Evolutionary conservation across 768 basidiomycete genomes (phyloP).

Genomic region (Pluteus cervinus): DNA sequence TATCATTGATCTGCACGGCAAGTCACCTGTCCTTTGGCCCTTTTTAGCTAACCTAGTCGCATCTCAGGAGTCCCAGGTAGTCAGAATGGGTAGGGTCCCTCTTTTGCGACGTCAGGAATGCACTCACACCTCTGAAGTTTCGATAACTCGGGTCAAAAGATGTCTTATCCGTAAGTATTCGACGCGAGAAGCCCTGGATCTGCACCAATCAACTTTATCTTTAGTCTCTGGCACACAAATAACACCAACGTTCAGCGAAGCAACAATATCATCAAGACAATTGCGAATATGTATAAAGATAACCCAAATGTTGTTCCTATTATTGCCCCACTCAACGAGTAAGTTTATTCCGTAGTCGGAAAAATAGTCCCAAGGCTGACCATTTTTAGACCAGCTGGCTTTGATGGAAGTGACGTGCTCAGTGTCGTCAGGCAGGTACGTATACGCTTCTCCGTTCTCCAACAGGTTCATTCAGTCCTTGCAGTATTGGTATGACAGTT

Average conservation of each 20-base stretch:
- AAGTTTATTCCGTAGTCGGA: slow-evolving; percentile 10
- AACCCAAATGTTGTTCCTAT: slow-evolving; percentile 49
- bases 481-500: slow-evolving; percentile 72
- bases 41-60: slow-evolving; percentile 7
- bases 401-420: slow-evolving; percentile 44
- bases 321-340: slow-evolving; percentile 83
- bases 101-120: slow-evolving; percentile 3
- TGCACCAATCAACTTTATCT: slow-evolving; percentile 7
- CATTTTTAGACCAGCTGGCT: slow-evolving; percentile 66
- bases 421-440: slow-evolving; percentile 37
- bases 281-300: slow-evolving; percentile 54
- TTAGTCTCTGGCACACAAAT: slow-evolving; percentile 59
- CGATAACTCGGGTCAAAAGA: slow-evolving; percentile 74
- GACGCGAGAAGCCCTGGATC: neutral
- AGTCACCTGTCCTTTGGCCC: slow-evolving; percentile 5
- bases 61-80: slow-evolving; percentile 65
- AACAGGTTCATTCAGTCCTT: slow-evolving; percentile 9
- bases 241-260: slow-evolving; percentile 64
- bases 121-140: slow-evolving; percentile 36
- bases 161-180: slow-evolving; percentile 43
- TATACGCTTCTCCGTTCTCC: neutral
- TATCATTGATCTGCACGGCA: slow-evolving; percentile 71
- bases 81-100: slow-evolving; percentile 61
- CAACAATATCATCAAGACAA: slow-evolving; percentile 52
- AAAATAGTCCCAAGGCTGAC: neutral